phyloP scores from a whole-genome alignment of 2,329 filamentous ascomycete species.

The Aplosporella prunicola region DNA sequence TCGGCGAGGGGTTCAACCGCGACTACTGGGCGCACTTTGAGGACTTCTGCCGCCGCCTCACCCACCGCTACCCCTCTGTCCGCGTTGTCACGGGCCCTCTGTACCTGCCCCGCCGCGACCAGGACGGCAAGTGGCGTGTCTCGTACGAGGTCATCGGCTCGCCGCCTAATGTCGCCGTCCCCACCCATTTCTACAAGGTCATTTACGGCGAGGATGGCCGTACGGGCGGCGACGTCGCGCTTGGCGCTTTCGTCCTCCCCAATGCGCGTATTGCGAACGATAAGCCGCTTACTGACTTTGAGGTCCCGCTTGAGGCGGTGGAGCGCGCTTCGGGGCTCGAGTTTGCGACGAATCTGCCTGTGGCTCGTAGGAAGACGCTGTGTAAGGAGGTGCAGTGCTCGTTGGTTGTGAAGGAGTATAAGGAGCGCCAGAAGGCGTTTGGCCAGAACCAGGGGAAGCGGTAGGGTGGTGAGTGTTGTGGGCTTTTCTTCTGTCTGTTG shows the following conservation, averaged over 20 bases:
- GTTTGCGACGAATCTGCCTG: conserved; percentile 73
- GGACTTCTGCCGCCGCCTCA: conserved; percentile 85
- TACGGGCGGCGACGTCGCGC: conserved; percentile 56
- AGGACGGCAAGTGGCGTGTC: conserved; percentile 92
- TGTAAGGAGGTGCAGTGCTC: conserved; percentile 82
- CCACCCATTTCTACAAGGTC: conserved; percentile 98
- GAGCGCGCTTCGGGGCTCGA: conserved; percentile 88
- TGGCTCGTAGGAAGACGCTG: conserved; percentile 62
- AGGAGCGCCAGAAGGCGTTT: conserved; percentile 45
- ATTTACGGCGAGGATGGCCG: conserved; percentile 85
- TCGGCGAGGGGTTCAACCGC: conserved; percentile 95
- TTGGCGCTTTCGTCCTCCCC: conserved; percentile 90
- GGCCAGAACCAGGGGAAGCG: conserved; percentile 16
- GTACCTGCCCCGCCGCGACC: conserved; percentile 79
- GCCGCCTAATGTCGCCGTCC: conserved; percentile 89
- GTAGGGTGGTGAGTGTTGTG: too few species aligned
- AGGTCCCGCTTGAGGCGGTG: conserved; percentile 86
- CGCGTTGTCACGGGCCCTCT: conserved; percentile 87
- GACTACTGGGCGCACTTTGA: conserved; percentile 99
- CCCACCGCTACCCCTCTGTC: conserved; percentile 71
- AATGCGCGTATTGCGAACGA: conserved; percentile 82
- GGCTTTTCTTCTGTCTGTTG: background rate
- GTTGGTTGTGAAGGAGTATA: conserved; percentile 73
- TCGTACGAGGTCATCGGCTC: conserved; percentile 91
- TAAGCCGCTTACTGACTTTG: conserved; percentile 82